Base-by-base conservation (phyloP, 805 yeast genomes). In the Wickerhamiella bombiphila region DNA sequence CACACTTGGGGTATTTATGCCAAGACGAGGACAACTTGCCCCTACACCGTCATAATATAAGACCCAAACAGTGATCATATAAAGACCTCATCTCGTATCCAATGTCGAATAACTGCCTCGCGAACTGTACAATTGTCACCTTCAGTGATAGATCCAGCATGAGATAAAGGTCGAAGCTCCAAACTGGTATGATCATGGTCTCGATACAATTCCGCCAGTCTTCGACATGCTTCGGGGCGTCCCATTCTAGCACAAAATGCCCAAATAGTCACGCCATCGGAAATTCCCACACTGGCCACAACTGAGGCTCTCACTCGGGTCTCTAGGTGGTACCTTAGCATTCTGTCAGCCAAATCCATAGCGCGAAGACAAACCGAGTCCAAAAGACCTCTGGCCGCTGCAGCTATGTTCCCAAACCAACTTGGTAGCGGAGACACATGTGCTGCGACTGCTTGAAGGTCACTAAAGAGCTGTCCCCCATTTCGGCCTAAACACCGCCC, bases 361-460 rank as follows among this genome's bases (percentile, higher is more conserved):
- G 50, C 42, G 19, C 50, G 43, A 29, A 32, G 30, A 9, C 47
- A 46, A 2, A 44, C 53, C 5, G 41, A 36, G 14, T 48, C 51
- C 8, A 49, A 33, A 4, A 49, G 45, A 21, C 36, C 35, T 15
- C 47, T 36, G 4, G 61, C 60, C 2, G 60, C 61, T 25, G 54
- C 49, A 24, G 54, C 48, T 14, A 58, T 60, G 33, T 58, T 61
- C 52, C 58, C 54, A 34, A 58, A 58, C n/a, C 58, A 57, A 35
- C 51, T 51, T 24, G 57, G 57, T 5, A 41, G 41, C 1, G 55
- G 44, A 4, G 58, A 55, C 2, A 55, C 57, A 36, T 57, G 50
- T 5, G 58, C 49, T 1, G 60, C 50, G 25, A 58, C 49, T 16
- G 53, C 42, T 37, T 58, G 62, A 22, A 58, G 40, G 36, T 58